phyloP scores from a whole-genome alignment of 2,329 filamentous ascomycete genomes.

The Hypoxylon sp. region DNA sequence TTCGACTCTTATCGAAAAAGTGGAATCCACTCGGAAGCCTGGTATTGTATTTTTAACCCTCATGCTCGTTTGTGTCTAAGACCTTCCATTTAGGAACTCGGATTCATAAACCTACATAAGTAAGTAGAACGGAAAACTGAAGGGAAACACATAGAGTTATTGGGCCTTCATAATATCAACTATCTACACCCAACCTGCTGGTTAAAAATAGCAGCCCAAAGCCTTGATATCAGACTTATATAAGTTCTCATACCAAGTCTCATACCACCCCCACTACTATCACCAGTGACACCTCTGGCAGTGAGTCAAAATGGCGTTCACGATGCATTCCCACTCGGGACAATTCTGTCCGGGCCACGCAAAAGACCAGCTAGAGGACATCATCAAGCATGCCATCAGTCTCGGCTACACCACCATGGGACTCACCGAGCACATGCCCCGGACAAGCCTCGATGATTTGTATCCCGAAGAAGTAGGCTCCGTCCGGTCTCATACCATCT shows the following conservation, averaged over 20 bases:
- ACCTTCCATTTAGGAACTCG: neutral
- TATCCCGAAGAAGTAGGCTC: slow-evolving; percentile 87
- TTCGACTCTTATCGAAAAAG: slow-evolving; percentile 27
- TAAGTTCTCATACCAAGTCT: neutral
- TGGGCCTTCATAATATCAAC: neutral
- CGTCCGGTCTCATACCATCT: neutral
- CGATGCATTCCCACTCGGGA: slow-evolving; percentile 97
- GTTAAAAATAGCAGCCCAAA: neutral
- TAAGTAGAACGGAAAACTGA: neutral
- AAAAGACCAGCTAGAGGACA: slow-evolving; percentile 84
- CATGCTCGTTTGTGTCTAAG: slow-evolving; percentile 5
- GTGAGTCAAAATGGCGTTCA: slow-evolving; percentile 82
- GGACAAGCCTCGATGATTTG: slow-evolving; percentile 78
- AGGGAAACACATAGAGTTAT: neutral
- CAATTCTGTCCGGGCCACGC: slow-evolving; percentile 97
- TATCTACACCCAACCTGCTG: slow-evolving; percentile 10
- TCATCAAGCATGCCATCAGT: slow-evolving; percentile 83
- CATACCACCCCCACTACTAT: neutral
- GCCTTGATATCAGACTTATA: neutral
- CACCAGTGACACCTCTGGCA: neutral
- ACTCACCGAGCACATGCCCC: slow-evolving; percentile 95
- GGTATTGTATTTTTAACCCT: neutral
- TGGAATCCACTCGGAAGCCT: slow-evolving; percentile 6
- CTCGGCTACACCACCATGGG: slow-evolving; percentile 87
- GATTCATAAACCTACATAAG: neutral